Base-by-base conservation (phyloP, 306 rosid genomes). In the Urtica urens region DNA sequence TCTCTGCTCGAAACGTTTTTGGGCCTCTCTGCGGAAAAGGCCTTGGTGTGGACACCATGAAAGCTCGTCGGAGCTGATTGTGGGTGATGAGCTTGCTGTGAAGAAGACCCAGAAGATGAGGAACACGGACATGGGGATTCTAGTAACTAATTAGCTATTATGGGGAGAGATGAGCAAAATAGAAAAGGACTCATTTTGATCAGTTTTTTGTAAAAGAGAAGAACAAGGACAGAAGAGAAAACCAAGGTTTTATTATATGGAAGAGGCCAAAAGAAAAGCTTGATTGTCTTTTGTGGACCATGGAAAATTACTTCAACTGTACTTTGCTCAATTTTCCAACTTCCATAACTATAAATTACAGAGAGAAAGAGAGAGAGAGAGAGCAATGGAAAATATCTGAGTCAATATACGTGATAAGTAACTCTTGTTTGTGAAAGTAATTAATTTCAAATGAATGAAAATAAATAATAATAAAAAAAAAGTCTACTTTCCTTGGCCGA, bases 31-130 rank as follows among this genome's bases (percentile, higher is more conserved):
- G 23, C 62, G 71, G 17, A 81, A 49, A 61, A 43, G 47, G 19
- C 76, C 80, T 44, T 76, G 83, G 48, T 76, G 53, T 11, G 82
- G 79, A 66, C 69, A 87, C 30, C 78, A 72, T 30, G 87, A 68
- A 46, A 74, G 10, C n/a, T n/a, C 21, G 1, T 39, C 47, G 50
- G 78, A 59, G 46, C 41, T 69, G 45, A 55, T 35, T 59, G 50
- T 59, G 16, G 33, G 28, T 62, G 53, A 66, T 38, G 23, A 72
- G 7, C 64, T 57, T 33, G 52, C 51, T 38, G 58, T 59, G 53
- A 71, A 58, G 60, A 73, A 53, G 38, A 75, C 63, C 79, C 65
- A 64, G 59, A 69, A 61, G 71, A 65, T 57, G 58, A 74, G 78
- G 52, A 68, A 77, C 70, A 70, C 20, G 59, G 75, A 64, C 78